phyloP scores from a whole-genome alignment of 495 filamentous ascomycete genomes.

The Parachaetomium inaequale region DNA sequence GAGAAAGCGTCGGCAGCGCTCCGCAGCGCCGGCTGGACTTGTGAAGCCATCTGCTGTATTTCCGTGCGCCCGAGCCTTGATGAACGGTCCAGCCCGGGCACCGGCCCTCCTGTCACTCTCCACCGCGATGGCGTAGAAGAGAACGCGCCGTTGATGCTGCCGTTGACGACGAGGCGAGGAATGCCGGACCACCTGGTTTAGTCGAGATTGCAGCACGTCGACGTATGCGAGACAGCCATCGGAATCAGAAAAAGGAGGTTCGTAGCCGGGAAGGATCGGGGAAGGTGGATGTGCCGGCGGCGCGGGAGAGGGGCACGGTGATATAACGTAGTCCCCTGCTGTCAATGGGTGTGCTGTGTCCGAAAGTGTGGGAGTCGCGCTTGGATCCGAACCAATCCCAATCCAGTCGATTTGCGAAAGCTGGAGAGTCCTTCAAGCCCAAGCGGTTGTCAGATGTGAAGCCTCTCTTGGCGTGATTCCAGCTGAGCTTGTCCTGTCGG shows the following conservation, averaged over 20 bases:
- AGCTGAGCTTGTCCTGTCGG: not conserved
- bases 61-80: conserved; percentile 2
- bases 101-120: not conserved
- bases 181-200: not conserved
- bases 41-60: conserved; percentile 30
- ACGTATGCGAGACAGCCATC: not conserved
- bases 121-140: not conserved
- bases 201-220: not conserved
- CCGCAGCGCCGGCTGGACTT: conserved; percentile 21
- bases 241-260: not conserved
- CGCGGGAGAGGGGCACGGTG: conserved; percentile 12
- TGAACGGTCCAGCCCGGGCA: conserved; percentile 9
- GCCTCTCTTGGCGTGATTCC: not conserved
- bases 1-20: conserved; percentile 25
- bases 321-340: conserved; percentile 8
- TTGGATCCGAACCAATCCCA: not conserved
- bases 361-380: not conserved
- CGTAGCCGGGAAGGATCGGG: conserved; percentile 8
- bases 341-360: conserved; percentile 8
- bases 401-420: not conserved
- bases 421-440: not conserved
- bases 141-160: not conserved
- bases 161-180: not conserved
- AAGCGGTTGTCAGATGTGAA: not conserved
- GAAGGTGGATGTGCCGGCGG: conserved; percentile 10